Evolutionary conservation across 768 basidiomycete species (phyloP).

Genomic region (Lentinula sp.): DNA sequence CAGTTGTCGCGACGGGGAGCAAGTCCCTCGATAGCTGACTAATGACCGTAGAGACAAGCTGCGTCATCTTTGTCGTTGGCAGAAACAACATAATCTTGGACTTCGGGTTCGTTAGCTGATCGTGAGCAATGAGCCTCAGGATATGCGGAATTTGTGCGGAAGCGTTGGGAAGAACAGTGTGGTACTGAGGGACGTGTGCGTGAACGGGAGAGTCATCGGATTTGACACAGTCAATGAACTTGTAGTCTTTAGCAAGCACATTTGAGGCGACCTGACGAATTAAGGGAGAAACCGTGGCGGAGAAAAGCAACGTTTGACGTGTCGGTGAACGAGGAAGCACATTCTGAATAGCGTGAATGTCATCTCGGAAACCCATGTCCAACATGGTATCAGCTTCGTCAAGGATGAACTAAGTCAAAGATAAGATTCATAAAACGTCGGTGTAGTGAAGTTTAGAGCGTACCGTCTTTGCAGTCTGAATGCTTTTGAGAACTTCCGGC

Average conservation of each 20-base stretch:
- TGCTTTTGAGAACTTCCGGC: constrained; percentile 43
- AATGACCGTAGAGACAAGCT: constrained; percentile 64
- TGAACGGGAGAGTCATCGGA: constrained; percentile 60
- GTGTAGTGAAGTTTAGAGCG: constrained; percentile 13
- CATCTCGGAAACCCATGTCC: constrained; percentile 88
- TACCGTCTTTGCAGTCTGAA: constrained; percentile 56
- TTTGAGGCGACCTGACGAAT: constrained; percentile 67
- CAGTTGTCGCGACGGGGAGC: constrained; percentile 49
- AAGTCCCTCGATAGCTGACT: constrained; percentile 34
- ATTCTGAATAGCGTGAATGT: constrained; percentile 67
- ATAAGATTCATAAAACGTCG: constrained; percentile 3
- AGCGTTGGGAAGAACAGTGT: constrained; percentile 64
- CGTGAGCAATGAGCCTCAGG: constrained; percentile 76
- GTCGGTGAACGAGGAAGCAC: constrained; percentile 55
- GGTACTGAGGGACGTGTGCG: constrained; percentile 74
- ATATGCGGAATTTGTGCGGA: constrained; percentile 74
- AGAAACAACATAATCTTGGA: constrained; percentile 83
- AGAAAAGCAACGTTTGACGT: constrained; percentile 91
- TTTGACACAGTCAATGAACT: constrained; percentile 69
- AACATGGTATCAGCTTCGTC: constrained; percentile 92
- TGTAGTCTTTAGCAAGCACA: constrained; percentile 54
- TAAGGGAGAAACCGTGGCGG: constrained; percentile 72
- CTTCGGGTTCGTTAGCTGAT: constrained; percentile 64
- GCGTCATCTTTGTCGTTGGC: constrained; percentile 80
- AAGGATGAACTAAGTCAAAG: constrained; percentile 59